Conservation (phyloP, 257 asterid species). For the Craterostigma plantagineum region DNA sequence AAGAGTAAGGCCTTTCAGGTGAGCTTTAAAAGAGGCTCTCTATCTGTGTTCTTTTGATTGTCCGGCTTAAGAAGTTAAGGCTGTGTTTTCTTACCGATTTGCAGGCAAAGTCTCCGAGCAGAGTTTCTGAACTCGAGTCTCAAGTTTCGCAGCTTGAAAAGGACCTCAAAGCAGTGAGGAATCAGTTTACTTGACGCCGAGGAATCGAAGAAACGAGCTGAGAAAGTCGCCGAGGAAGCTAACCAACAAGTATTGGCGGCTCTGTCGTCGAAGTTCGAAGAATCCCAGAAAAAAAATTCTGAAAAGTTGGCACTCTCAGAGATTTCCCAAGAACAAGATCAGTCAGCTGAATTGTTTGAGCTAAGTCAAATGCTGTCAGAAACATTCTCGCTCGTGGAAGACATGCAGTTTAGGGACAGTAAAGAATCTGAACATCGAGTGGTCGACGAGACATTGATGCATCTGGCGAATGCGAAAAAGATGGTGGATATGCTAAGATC, state of each 20-base stretch:
- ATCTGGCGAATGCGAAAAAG: conserved; percentile 18
- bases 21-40: neutral
- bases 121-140: conserved; percentile 48
- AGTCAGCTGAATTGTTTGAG: conserved; percentile 15
- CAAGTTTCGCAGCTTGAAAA: conserved; percentile 64
- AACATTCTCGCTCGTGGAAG: conserved; percentile 24
- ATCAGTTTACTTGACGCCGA: conserved; percentile 54
- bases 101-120: conserved; percentile 40
- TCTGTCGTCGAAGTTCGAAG: too few relatives aligned
- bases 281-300: too few relatives aligned
- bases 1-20: conserved; percentile 35
- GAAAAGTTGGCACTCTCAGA: too few relatives aligned
- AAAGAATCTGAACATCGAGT: conserved; percentile 31
- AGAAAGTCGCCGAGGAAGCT: conserved; percentile 48
- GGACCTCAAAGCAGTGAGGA: conserved; percentile 59
- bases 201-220: conserved; percentile 49
- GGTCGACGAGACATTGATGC: conserved; percentile 32
- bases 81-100: conserved; percentile 5
- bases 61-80: neutral
- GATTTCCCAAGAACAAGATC: too few relatives aligned
- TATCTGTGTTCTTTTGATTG: neutral
- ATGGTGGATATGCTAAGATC: too few relatives aligned
- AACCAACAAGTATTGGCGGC: conserved; percentile 13
- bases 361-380: conserved; percentile 19
- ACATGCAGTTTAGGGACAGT: conserved; percentile 30